phyloP scores from a whole-genome alignment of 768 basidiomycete species.

The Lactifluus rugatus region DNA sequence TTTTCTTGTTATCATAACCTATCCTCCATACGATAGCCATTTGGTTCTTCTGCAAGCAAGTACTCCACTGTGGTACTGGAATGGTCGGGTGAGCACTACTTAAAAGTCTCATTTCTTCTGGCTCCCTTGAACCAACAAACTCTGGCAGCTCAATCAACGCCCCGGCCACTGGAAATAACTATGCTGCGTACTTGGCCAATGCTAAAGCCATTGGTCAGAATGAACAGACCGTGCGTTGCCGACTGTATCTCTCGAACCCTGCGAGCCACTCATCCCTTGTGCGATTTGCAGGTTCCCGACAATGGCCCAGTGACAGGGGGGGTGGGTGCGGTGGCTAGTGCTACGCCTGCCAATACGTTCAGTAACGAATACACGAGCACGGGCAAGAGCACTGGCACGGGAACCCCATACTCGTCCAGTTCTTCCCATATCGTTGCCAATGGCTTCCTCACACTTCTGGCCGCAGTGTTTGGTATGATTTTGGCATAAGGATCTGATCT shows the following conservation, averaged over 20 bases:
- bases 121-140: not conserved
- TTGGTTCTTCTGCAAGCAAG: constrained; percentile 47
- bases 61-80: constrained; percentile 40
- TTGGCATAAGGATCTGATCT: not conserved
- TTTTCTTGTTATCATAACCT: not conserved
- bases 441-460: constrained; percentile 4
- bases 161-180: constrained; percentile 36
- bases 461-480: not conserved
- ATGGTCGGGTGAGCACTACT: constrained; percentile 34
- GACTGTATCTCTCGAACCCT: not conserved
- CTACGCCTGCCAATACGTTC: not conserved
- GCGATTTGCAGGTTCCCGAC: constrained; percentile 27
- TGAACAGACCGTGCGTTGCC: constrained; percentile 29
- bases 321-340: constrained; percentile 20
- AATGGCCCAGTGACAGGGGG: constrained; percentile 35
- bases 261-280: not conserved
- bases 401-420: not conserved
- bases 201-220: constrained; percentile 30
- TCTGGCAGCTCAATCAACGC: constrained; percentile 35
- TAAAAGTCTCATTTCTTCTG: not conserved
- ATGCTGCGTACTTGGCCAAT: constrained; percentile 32
- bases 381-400: not conserved
- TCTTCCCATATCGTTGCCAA: constrained; percentile 1
- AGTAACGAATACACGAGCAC: no score
- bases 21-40: constrained; percentile 33